A percentile compares a stretch with the other conserved stretches of the same genome.
These are phyloP conservation scores for Myxozyma geophila DNA, from an alignment of 805 yeast species.

Conservation along the genomic window DNA sequence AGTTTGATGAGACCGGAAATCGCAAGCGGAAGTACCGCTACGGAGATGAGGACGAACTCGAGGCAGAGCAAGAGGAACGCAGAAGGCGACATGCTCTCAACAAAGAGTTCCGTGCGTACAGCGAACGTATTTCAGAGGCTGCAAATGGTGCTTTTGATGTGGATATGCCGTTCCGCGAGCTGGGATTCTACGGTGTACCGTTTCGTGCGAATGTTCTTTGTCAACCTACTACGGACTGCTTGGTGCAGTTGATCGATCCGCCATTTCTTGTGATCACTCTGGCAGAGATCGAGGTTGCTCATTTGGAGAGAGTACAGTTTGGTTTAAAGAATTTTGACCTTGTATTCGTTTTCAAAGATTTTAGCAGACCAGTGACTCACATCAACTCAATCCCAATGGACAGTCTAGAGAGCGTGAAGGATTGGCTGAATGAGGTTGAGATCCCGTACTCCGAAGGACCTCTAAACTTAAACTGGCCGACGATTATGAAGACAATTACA, in stretches of 20 bases:
- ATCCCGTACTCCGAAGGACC: constrained; percentile 94
- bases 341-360: constrained; percentile 95
- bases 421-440: constrained; percentile 97
- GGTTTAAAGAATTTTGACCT: constrained; percentile 95
- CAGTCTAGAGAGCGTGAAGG: constrained; percentile 86
- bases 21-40: constrained; percentile 83
- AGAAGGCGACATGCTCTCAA: constrained; percentile 87
- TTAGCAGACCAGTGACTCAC: constrained; percentile 83
- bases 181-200: constrained; percentile 98
- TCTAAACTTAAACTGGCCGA: constrained; percentile 92
- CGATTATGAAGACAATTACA: constrained; percentile 90
- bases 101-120: constrained; percentile 86
- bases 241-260: constrained; percentile 90
- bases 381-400: constrained; percentile 95
- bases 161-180: constrained; percentile 92
- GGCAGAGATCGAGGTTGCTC: constrained; percentile 91
- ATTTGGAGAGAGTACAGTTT: constrained; percentile 94
- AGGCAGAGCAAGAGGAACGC: constrained; percentile 98
- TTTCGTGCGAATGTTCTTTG: constrained; percentile 90
- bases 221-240: constrained; percentile 97
- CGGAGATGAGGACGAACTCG: constrained; percentile 98
- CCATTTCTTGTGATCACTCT: constrained; percentile 92
- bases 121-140: constrained; percentile 88
- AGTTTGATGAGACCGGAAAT: constrained; percentile 96
- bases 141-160: constrained; percentile 82